These are phyloP conservation scores for Rhodotorula toruloides DNA, from an alignment of 768 basidiomycete genomes.

Conservation along the genomic window DNA sequence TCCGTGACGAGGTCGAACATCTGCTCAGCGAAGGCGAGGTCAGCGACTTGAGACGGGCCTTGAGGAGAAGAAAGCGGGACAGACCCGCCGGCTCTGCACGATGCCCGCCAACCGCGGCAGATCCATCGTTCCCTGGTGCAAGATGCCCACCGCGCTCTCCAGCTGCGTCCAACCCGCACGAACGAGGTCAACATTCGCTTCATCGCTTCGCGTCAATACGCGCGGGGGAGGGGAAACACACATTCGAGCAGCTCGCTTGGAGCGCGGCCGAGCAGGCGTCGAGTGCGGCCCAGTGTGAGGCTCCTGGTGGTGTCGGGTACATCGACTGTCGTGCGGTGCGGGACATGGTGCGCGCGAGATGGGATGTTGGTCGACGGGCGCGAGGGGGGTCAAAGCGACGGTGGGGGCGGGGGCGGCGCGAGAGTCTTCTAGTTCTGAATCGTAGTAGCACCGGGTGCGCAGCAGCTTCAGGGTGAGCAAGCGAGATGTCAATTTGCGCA, in stretches of 20 bases:
- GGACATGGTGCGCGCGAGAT: conserved; percentile 3
- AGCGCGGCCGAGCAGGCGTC: conserved; percentile 15
- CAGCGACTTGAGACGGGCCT: background rate
- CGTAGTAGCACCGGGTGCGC: too few species aligned
- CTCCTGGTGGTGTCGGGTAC: conserved; percentile 17
- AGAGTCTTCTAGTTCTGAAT: too few species aligned
- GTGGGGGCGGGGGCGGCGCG: too few species aligned
- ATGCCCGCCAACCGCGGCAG: conserved; percentile 16
- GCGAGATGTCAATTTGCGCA: too few species aligned
- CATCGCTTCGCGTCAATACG: background rate
- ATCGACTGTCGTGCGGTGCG: conserved; percentile 13
- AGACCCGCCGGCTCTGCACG: conserved; percentile 19
- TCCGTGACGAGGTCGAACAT: conserved; percentile 28
- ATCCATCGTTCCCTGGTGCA: conserved; percentile 23
- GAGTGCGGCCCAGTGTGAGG: conserved; percentile 22
- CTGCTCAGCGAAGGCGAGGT: background rate
- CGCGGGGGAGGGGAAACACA: background rate
- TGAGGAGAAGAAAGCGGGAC: background rate
- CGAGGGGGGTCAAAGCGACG: too few species aligned
- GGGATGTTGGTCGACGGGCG: too few species aligned
- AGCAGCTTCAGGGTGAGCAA: too few species aligned
- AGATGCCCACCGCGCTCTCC: conserved; percentile 1
- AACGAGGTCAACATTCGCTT: background rate
- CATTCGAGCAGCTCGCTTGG: background rate
- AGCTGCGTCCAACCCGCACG: conserved; percentile 1